Base-by-base conservation (phyloP, 345 rosid genomes). In the Cardamine resedifolia region DNA sequence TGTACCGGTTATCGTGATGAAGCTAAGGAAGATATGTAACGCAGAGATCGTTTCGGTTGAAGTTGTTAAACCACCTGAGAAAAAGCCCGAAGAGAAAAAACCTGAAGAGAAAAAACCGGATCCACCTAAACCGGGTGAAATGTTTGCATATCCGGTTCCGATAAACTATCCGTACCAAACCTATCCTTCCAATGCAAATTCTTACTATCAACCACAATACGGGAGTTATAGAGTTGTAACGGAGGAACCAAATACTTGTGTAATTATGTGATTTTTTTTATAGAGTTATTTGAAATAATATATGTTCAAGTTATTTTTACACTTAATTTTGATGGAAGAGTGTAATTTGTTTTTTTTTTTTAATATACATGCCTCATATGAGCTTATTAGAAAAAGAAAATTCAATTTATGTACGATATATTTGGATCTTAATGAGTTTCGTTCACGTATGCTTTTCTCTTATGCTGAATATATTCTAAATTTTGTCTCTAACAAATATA, bases 21-120 rank as follows among this genome's bases (percentile, higher is more conserved):
- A 90, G 70, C 58, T 90, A 64, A 82, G 86, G 71, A 90, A 88
- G 72, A 16, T 81, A 0, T 88, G 91, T 56, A 38, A 26, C 39
- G 66, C 92, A 1, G 84, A 84, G 0, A 80, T 90, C 10, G 51
- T 84, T 12, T 72, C 89, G 6, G 92, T 85, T 4, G 96, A 87
- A 68, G 87, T 75, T 20, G 87, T 82, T 24, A 90, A 87, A 72
- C 85, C 85, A 72, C 84, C 83, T 0, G 88, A 86, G 79, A 83
- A 85, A 79, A 84, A 86, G 26, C 87, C 85, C 12, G 86, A 82
- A 50, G 82, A 55, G 81, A 83, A 85, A 76, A 83, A 86, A 36
- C 85, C 80, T 15, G 86, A 82, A 44, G 61, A 6, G 2, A 63
- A 85, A 57, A 74, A 66, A 58, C 66, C 71, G 36, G 74, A 7